Base-by-base conservation (phyloP, 139 green algal species). In the Chlorella sp. region DNA sequence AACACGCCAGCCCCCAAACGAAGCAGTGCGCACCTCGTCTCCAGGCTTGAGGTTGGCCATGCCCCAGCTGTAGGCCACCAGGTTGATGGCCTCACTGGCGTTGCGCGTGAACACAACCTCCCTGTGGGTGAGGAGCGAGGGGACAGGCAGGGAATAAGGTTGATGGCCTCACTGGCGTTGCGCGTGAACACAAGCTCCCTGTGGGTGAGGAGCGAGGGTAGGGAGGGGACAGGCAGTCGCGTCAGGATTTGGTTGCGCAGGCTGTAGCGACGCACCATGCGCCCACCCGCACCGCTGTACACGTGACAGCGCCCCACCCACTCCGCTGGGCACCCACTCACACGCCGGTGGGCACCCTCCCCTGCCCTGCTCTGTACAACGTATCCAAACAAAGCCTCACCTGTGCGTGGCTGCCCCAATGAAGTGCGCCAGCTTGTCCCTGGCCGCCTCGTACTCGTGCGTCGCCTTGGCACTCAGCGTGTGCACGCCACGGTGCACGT, bases 81-180 rank as follows among this genome's bases (percentile, higher is more conserved):
- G 79, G 83, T 99, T 99, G 72, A 99, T 95, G 6, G 90, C 96
- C 77, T 99, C 96, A 27, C 73, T 96, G 36, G 95, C 96, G 76
- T 97, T 97, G 55, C 92, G 87, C 0, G 94, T 98, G 78, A 91
- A 98, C 32, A 99, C 93, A 5, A 99, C 85, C 80, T 99, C 91
- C 6, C 94, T 76, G n/a, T n/a, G n/a, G n/a, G n/a, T n/a, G n/a
- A n/a, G n/a, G n/a, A n/a, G n/a, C n/a, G n/a, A n/a, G n/a, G n/a
- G n/a, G n/a, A n/a, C n/a, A n/a, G n/a, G 78, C 96, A 87, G 22
- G 94, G 94, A 35, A 99, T 92, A 49, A 99, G 79, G 83, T 99
- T 99, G 72, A 99, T 95, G 6, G 90, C 96, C 77, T 99, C 96
- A 27, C 73, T 96, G 36, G 95, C 96, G 76, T 97, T 97, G 55